These are phyloP conservation scores for Candida namnaoensis DNA, from an alignment of 805 yeast species.

Conservation along the genomic window DNA sequence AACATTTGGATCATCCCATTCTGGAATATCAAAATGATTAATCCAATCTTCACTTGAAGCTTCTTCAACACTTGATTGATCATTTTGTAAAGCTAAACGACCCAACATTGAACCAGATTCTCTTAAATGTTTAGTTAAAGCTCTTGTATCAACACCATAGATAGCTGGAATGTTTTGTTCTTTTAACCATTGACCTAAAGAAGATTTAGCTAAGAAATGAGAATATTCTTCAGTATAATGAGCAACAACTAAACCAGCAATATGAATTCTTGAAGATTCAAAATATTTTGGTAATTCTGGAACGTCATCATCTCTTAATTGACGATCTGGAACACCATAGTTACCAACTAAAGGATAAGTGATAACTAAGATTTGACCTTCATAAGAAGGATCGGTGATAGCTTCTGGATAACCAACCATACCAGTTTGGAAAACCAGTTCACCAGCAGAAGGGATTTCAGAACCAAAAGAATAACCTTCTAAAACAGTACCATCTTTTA, in stretches of 20 bases:
- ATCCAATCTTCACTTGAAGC: constrained; percentile 43
- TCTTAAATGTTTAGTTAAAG: constrained; percentile 88
- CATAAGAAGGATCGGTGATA: constrained; percentile 95
- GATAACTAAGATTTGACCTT: constrained; percentile 93
- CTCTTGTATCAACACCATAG: constrained; percentile 96
- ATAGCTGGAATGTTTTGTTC: constrained; percentile 90
- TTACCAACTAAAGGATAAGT: constrained; percentile 97
- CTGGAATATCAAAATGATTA: constrained; percentile 60
- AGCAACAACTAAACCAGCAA: constrained; percentile 95
- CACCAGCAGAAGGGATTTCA: constrained; percentile 83
- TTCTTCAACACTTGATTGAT: constrained; percentile 20
- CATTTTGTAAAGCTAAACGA: constrained; percentile 62
- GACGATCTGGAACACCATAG: constrained; percentile 96
- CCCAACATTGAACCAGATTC: constrained; percentile 90
- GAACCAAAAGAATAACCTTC: constrained; percentile 99
- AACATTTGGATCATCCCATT: constrained; percentile 89
- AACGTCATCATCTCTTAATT: constrained; percentile 62
- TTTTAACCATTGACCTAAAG: constrained; percentile 90
- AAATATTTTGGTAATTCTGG: constrained; percentile 82
- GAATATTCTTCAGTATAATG: constrained; percentile 95
- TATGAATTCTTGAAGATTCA: constrained; percentile 86
- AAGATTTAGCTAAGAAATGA: constrained; percentile 87
- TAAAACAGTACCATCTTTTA: constrained; percentile 76
- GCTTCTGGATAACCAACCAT: constrained; percentile 99
- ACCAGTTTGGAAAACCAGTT: constrained; percentile 98